These are phyloP conservation scores for Microstroma glucosiphilum DNA, from an alignment of 1,284 basidiomycete genomes.

Conservation along the genomic window DNA sequence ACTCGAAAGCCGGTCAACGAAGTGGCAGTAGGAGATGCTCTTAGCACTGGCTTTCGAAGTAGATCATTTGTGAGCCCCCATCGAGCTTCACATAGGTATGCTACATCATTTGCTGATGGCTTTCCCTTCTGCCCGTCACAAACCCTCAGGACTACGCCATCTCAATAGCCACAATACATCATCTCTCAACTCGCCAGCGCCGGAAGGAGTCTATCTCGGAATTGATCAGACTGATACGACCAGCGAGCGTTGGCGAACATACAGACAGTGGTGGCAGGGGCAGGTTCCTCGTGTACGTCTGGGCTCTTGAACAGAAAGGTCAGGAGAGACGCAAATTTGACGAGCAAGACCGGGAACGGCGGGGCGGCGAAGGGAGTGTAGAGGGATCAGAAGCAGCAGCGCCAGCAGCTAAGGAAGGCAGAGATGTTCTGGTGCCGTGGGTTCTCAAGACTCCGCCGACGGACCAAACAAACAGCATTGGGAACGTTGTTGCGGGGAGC, in stretches of 20 bases:
- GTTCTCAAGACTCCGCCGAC: constrained; percentile 21
- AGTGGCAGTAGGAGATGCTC: constrained; percentile 44
- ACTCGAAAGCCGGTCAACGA: constrained; percentile 23
- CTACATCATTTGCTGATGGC: too few relatives aligned
- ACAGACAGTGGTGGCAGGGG: constrained; percentile 50
- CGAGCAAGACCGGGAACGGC: constrained; percentile 6
- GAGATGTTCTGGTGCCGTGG: constrained; percentile 49
- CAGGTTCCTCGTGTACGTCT: constrained; percentile 88
- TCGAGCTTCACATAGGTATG: too few relatives aligned
- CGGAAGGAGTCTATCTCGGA: constrained; percentile 35
- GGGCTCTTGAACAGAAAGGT: constrained; percentile 87
- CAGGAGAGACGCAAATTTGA: constrained; percentile 41
- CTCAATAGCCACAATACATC: constrained; percentile 49
- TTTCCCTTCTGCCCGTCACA: too few relatives aligned
- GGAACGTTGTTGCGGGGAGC: not conserved
- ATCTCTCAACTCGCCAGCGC: constrained; percentile 41
- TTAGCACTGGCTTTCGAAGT: constrained; percentile 28
- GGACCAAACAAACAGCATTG: not conserved
- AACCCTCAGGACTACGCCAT: constrained; percentile 30
- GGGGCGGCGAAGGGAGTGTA: constrained; percentile 11
- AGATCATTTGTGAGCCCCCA: constrained; percentile 18
- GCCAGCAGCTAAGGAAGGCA: constrained; percentile 18
- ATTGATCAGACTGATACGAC: constrained; percentile 31
- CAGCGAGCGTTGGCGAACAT: constrained; percentile 8
- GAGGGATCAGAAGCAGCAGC: not conserved